These are phyloP conservation scores for Endothia cerciana DNA, from an alignment of 2,329 filamentous ascomycete species.

Conservation along the genomic window DNA sequence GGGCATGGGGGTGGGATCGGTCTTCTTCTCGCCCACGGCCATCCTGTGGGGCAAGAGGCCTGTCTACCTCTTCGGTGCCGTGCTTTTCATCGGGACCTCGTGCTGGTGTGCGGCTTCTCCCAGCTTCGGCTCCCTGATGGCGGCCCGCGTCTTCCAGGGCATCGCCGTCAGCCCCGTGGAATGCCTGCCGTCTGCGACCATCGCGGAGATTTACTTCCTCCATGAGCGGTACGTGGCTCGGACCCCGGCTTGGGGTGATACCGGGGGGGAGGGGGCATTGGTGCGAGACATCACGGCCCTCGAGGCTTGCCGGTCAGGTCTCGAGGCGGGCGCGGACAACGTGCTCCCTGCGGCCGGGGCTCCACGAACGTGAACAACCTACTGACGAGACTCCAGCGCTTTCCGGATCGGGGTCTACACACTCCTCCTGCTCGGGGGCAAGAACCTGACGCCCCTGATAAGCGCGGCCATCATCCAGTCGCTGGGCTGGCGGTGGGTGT, in stretches of 20 bases:
- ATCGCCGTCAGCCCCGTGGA: slow-evolving; percentile 88
- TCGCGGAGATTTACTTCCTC: slow-evolving; percentile 95
- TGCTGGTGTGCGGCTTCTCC: slow-evolving; percentile 88
- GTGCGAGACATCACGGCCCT: no score
- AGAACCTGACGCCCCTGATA: slow-evolving; percentile 86
- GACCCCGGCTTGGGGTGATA: no score
- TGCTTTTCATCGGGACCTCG: slow-evolving; percentile 76
- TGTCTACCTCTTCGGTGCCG: slow-evolving; percentile 78
- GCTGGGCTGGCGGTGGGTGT: slow-evolving; percentile 87
- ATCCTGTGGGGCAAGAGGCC: slow-evolving; percentile 90
- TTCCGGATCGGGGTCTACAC: slow-evolving; percentile 95
- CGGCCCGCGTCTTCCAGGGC: slow-evolving; percentile 86
- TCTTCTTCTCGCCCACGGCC: slow-evolving; percentile 85
- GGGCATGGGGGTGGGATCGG: slow-evolving; percentile 83
- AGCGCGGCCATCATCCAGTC: slow-evolving; percentile 82
- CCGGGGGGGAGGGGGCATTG: no score
- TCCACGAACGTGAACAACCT: no score
- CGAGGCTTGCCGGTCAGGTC: no score
- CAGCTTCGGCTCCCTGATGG: slow-evolving; percentile 75
- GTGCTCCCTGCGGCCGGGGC: not conserved
- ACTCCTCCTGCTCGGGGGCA: slow-evolving; percentile 82
- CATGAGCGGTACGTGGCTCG: slow-evolving; percentile 67
- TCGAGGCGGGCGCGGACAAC: not conserved
- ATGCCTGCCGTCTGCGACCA: slow-evolving; percentile 88
- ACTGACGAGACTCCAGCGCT: slow-evolving; percentile 46